These are phyloP conservation scores for Monilinia aucupariae DNA, from an alignment of 2,329 filamentous ascomycete genomes.

Conservation along the genomic window DNA sequence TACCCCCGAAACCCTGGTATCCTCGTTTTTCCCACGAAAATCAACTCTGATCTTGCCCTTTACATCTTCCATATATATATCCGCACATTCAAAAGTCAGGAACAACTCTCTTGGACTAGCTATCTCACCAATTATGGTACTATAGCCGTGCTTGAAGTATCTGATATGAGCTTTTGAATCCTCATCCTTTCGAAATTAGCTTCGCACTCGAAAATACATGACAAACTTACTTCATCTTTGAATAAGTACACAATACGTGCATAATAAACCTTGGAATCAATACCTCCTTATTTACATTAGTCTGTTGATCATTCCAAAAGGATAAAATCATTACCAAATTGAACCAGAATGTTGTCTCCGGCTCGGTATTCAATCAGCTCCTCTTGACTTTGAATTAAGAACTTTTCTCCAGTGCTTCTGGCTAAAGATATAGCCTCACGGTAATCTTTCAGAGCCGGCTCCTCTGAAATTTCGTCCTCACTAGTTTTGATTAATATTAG, in stretches of 20 bases:
- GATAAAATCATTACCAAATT: neutral
- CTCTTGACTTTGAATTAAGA: neutral
- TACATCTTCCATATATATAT: conserved; percentile 15
- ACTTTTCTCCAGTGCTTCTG: neutral
- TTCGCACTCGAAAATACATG: neutral
- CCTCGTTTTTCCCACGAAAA: neutral
- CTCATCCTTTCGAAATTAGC: neutral
- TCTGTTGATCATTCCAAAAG: too few relatives aligned
- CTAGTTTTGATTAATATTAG: neutral
- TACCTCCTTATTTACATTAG: neutral
- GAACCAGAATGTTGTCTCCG: neutral
- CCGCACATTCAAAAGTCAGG: conserved; percentile 16
- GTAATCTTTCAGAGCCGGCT: neutral
- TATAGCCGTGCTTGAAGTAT: conserved; percentile 22
- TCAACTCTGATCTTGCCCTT: conserved; percentile 21
- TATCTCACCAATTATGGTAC: conserved; percentile 17
- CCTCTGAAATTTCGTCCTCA: neutral
- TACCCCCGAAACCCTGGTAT: neutral
- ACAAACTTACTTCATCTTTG: neutral
- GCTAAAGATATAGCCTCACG: neutral
- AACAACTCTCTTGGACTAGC: conserved; percentile 24
- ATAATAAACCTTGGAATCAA: neutral
- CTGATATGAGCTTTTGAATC: conserved; percentile 19
- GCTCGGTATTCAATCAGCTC: neutral
- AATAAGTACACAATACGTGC: neutral